These are phyloP conservation scores for Paramecium sonneborni DNA, from an alignment of 73 alveolate genomes.

Conservation along the genomic window DNA sequence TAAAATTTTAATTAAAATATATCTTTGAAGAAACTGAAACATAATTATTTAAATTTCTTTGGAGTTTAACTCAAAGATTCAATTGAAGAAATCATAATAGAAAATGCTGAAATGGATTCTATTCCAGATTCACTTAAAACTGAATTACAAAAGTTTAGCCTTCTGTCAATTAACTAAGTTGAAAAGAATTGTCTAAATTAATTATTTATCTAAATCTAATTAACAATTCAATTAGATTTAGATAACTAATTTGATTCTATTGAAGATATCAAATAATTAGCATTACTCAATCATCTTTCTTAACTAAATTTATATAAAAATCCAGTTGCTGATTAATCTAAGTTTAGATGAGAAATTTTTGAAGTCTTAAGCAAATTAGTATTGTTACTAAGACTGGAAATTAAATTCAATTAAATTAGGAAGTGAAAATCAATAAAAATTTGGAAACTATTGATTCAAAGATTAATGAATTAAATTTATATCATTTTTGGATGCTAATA, in stretches of 20 bases:
- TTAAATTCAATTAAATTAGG: not conserved
- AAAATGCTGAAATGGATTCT: not conserved
- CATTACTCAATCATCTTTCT: not conserved
- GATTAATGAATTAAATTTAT: no score
- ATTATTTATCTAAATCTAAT: not conserved
- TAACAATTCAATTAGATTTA: not conserved
- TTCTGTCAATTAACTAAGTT: not conserved
- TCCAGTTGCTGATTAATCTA: constrained; percentile 4
- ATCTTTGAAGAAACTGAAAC: not conserved
- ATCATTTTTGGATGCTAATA: no score
- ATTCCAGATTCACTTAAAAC: not conserved
- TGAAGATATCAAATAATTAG: constrained; percentile 3
- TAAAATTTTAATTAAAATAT: not conserved
- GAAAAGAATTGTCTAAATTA: not conserved
- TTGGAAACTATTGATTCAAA: not conserved
- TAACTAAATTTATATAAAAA: not conserved
- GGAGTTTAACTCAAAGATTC: no score
- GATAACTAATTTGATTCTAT: not conserved
- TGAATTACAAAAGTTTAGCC: not conserved
- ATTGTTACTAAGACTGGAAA: not conserved
- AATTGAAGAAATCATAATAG: not conserved
- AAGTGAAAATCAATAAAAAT: not conserved
- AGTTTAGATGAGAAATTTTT: not conserved
- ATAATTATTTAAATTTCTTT: not conserved
- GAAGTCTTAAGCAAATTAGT: not conserved